Evolutionary conservation across 768 basidiomycete genomes (phyloP), one percentile per base, ranked within the genome.

Genomic region (Mycena latifolia): DNA sequence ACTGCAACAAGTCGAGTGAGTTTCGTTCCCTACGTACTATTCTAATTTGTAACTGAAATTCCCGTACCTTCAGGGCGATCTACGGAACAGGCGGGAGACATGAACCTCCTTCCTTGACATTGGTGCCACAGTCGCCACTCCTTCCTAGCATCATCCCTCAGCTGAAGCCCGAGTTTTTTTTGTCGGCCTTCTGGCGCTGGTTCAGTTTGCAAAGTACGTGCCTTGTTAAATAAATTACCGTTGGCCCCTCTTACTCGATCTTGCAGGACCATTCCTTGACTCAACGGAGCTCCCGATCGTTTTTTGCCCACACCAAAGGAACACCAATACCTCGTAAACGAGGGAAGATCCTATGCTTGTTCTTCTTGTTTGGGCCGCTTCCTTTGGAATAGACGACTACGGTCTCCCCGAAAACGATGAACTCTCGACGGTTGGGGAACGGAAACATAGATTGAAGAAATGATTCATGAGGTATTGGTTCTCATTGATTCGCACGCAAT

Each of bases 301-400:
- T 88, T 73, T 76, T 84, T 18, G 87, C 89, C 35, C 92, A 91
- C 72, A 75, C 77, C 61, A 88, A 92, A 63, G 90, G 90, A 0
- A 79, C 84, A 5, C n/a, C 83, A 86, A 20, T 77, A 85, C 18
- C 85, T 97, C 14, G 85, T 87, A 20, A 82, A 86, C 52, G 90
- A 93, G 69, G 95, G 91, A 86, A 87, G 45, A 85, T 97, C 61
- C 84, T 89, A 22, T 91, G 93, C 84, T 78, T 93, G 31, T n/a
- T n/a, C 83, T 97, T 22, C 93, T 93, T 47, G 88, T 92, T 25
- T 98, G 95, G 95, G 96, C 94, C 0, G 87, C 90, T 5, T 94
- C 93, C 39, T 96, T 94, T 75, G 96, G 96, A 43, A 80, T 97
- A 48, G 88, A 96, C 75, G 93, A 95, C 71, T 84, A 82, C 46